Evolutionary conservation across 148 eudicot species (phyloP).

Genomic region (Spergularia bocconei): DNA sequence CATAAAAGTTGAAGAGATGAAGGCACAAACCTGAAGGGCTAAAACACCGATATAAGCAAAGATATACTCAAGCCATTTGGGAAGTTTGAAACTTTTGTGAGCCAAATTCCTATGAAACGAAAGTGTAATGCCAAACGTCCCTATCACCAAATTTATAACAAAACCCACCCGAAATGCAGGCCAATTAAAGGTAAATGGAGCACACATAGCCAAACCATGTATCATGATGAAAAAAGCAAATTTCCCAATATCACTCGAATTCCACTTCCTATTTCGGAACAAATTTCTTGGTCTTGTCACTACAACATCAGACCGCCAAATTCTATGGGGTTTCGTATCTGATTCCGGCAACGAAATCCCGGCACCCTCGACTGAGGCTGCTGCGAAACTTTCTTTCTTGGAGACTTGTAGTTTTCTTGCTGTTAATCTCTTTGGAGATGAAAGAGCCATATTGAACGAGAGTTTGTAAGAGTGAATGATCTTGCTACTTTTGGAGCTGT

Average conservation of each 20-base stretch:
- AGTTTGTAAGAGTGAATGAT: no score
- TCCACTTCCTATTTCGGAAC: constrained; percentile 55
- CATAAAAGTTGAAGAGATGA: background rate
- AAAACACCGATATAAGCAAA: constrained; percentile 67
- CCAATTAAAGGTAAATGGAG: constrained; percentile 65
- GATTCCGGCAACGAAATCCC: constrained; percentile 18
- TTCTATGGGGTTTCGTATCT: constrained; percentile 29
- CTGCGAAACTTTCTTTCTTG: background rate
- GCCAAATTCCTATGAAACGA: constrained; percentile 68
- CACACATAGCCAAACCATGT: constrained; percentile 55
- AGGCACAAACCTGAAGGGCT: constrained; percentile 65
- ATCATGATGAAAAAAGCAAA: constrained; percentile 34
- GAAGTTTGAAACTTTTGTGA: constrained; percentile 69
- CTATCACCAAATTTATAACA: constrained; percentile 47
- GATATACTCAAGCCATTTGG: constrained; percentile 82
- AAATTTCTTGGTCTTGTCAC: constrained; percentile 43
- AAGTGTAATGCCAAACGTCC: constrained; percentile 67
- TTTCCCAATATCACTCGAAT: constrained; percentile 36
- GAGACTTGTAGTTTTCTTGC: background rate
- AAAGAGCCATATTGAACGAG: background rate
- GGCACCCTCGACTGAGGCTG: no score
- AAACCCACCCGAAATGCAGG: constrained; percentile 58
- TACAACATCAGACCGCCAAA: constrained; percentile 47
- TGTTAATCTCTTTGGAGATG: constrained; percentile 24
- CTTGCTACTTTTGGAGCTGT: no score